phyloP scores from a whole-genome alignment of 2,329 filamentous ascomycete species.

The Saccharata proteae region DNA sequence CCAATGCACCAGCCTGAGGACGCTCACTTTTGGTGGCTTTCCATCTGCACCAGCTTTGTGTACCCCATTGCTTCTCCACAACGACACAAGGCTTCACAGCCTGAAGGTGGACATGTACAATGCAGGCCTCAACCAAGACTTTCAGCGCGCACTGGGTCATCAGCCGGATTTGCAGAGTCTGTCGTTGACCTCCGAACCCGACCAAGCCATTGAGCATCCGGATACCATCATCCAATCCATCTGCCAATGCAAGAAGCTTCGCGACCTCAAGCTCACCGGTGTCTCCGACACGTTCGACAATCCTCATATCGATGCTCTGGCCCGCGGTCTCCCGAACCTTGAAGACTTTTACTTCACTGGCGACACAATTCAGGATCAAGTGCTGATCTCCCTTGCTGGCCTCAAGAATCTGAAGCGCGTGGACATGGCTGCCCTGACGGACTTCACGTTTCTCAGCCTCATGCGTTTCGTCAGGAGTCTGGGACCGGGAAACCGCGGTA shows the following conservation, averaged over 20 bases:
- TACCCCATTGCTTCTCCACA: constrained; percentile 35
- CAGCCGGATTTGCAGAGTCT: constrained; percentile 41
- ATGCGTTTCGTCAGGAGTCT: constrained; percentile 31
- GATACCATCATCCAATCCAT: constrained; percentile 40
- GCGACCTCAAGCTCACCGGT: constrained; percentile 40
- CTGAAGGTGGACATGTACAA: constrained; percentile 39
- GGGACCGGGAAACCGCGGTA: constrained; percentile 28
- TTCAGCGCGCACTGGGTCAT: constrained; percentile 40
- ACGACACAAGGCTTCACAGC: constrained; percentile 34
- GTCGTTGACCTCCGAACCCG: constrained; percentile 34
- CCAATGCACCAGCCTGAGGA: constrained; percentile 38
- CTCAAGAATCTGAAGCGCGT: constrained; percentile 40
- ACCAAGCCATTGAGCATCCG: constrained; percentile 39
- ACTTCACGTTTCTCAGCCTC: constrained; percentile 42
- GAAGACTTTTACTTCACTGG: constrained; percentile 47
- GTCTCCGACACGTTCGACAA: constrained; percentile 40
- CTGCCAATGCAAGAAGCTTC: constrained; percentile 39
- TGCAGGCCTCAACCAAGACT: constrained; percentile 36
- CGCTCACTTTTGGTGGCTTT: constrained; percentile 40
- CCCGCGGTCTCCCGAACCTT: constrained; percentile 33
- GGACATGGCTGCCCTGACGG: constrained; percentile 42
- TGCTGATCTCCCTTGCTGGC: constrained; percentile 32
- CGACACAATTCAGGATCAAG: constrained; percentile 38
- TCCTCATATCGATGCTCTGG: constrained; percentile 38
- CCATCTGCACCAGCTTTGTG: constrained; percentile 41